phyloP scores from a whole-genome alignment of 257 asterid species.

The Ballota nigra region DNA sequence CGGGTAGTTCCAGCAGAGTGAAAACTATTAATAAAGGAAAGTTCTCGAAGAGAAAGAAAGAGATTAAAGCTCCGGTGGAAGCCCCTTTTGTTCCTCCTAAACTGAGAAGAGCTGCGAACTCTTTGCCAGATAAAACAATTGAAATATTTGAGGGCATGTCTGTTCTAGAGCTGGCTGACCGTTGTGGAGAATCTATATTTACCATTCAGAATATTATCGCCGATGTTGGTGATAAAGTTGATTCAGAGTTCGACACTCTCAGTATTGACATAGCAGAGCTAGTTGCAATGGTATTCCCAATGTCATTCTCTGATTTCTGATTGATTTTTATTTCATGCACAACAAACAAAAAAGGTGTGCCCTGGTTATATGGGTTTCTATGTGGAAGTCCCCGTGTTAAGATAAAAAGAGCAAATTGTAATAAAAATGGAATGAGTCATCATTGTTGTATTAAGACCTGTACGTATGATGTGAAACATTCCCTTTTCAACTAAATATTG shows the following conservation, averaged over 20 bases:
- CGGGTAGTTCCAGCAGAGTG: conserved; percentile 52
- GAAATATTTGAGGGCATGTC: conserved; percentile 95
- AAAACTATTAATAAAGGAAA: conserved; percentile 61
- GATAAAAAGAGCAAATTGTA: neutral
- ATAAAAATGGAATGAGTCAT: neutral
- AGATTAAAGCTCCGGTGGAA: conserved; percentile 53
- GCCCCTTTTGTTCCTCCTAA: conserved; percentile 80
- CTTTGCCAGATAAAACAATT: conserved; percentile 59
- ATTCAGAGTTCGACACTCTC: conserved; percentile 77
- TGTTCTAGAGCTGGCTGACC: conserved; percentile 75
- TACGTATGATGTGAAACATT: neutral
- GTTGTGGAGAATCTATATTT: conserved; percentile 67
- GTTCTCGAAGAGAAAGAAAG: conserved; percentile 68
- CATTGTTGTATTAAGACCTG: neutral
- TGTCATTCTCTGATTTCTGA: conserved; percentile 9
- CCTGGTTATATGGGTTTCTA: neutral
- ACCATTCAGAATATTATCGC: conserved; percentile 64
- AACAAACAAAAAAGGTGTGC: conserved; percentile 10
- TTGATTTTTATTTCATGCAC: conserved; percentile 12
- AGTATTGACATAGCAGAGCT: conserved; percentile 87
- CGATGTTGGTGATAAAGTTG: conserved; percentile 88
- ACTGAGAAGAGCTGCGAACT: conserved; percentile 45
- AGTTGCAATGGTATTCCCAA: conserved; percentile 74
- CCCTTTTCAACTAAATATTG: neutral
- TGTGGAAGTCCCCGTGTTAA: neutral